Evolutionary conservation across 129 eudicot genomes (phyloP).

Genomic region (Flaveria linearis): DNA sequence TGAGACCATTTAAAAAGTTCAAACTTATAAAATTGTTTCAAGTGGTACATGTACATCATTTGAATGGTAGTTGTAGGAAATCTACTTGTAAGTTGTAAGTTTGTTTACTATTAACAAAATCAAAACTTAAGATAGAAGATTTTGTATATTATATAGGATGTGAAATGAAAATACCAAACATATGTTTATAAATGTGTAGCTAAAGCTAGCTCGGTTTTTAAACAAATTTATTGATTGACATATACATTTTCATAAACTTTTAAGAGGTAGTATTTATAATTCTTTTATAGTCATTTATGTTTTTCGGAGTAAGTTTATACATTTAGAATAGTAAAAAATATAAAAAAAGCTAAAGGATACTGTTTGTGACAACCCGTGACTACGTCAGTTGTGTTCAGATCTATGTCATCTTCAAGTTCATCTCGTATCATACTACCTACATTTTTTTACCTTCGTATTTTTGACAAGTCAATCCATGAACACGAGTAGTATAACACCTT

Average conservation of each 20-base stretch:
- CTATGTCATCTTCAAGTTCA: background rate
- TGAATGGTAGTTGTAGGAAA: background rate
- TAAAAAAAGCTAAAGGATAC: background rate
- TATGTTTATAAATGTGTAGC: background rate
- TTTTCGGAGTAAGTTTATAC: background rate
- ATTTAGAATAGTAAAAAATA: background rate
- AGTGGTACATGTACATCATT: constrained; percentile 5
- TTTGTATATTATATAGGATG: background rate
- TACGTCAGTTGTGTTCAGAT: background rate
- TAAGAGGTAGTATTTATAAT: background rate
- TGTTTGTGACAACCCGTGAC: background rate
- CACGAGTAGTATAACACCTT: background rate
- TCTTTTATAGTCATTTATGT: background rate
- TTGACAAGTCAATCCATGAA: background rate
- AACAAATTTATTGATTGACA: background rate
- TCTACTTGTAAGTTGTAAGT: background rate
- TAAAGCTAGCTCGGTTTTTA: background rate
- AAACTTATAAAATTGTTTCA: constrained; percentile 29
- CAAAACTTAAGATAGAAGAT: background rate
- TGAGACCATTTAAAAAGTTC: constrained; percentile 12
- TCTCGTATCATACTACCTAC: background rate
- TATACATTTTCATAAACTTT: background rate
- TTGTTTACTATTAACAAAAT: background rate
- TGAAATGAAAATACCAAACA: background rate
- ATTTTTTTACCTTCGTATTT: background rate